These are phyloP conservation scores for Marvania coccoides DNA, from an alignment of 139 green algal genomes.

Conservation along the genomic window DNA sequence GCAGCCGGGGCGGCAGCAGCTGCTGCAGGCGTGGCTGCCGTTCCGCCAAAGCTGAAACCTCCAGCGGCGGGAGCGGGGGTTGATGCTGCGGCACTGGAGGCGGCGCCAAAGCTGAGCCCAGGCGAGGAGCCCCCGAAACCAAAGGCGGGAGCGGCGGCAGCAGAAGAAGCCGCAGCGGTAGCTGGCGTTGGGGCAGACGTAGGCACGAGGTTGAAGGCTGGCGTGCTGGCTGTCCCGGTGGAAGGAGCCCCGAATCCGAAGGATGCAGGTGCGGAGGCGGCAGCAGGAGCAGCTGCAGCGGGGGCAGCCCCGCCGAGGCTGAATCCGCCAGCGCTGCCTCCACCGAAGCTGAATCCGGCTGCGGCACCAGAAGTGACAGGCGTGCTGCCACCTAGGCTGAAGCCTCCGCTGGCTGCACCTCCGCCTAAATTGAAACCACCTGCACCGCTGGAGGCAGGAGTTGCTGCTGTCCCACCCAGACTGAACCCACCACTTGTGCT, in stretches of 20 bases:
- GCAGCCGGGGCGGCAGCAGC: not conserved
- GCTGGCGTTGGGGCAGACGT: not conserved
- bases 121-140: not conserved
- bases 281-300: too few relatives aligned
- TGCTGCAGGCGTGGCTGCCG: not conserved
- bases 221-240: not conserved
- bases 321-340: not conserved
- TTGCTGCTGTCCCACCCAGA: too few relatives aligned
- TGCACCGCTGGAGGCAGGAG: too few relatives aligned
- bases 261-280: too few relatives aligned
- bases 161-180: not conserved
- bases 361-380: too few relatives aligned
- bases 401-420: too few relatives aligned
- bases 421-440: too few relatives aligned
- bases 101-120: slow-evolving; percentile 7
- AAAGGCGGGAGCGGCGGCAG: not conserved
- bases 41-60: slow-evolving; percentile 17
- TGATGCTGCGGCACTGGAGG: too few relatives aligned
- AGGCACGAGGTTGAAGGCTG: not conserved
- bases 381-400: too few relatives aligned
- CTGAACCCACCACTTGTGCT: too few relatives aligned
- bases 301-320: too few relatives aligned
- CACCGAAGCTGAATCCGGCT: slow-evolving; percentile 4
- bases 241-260: too few relatives aligned
- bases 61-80: not conserved